Percentiles rank a stretch among this genome's conserved stretches.
phyloP scores from a whole-genome alignment of 1,284 basidiomycete species.

The Cryptococcus deneoformans region DNA sequence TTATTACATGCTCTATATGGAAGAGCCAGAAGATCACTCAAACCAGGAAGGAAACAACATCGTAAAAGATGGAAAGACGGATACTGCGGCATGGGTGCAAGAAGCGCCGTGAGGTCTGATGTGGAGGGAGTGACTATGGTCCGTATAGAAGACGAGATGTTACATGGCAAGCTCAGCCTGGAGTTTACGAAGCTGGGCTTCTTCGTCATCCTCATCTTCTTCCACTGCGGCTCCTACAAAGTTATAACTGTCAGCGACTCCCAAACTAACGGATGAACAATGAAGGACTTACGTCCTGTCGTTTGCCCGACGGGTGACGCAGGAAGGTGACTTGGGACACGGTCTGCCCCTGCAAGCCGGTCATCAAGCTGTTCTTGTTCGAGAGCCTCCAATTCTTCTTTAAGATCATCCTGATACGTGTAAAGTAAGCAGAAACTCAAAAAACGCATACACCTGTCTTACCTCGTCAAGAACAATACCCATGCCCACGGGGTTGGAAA shows the following conservation, averaged over 20 bases:
- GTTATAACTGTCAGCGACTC: too few species aligned
- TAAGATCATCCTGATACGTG: conserved; percentile 67
- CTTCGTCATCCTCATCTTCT: conserved; percentile 86
- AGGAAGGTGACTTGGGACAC: conserved; percentile 84
- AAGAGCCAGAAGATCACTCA: not conserved
- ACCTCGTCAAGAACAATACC: conserved; percentile 73
- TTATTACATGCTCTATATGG: not conserved
- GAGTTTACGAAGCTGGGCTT: conserved; percentile 83
- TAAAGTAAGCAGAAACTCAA: not conserved
- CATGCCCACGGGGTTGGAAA: conserved; percentile 73
- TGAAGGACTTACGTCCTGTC: conserved; percentile 49
- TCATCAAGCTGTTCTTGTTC: conserved; percentile 92
- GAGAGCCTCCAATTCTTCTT: conserved; percentile 79
- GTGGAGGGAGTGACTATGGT: not conserved
- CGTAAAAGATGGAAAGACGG: not conserved
- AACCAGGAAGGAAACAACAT: not conserved
- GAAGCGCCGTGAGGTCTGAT: not conserved
- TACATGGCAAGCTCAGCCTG: conserved; percentile 90
- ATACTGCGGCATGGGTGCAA: not conserved
- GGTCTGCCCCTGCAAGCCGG: conserved; percentile 77
- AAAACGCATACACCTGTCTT: conserved; percentile 19
- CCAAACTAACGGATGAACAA: too few species aligned
- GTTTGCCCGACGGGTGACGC: conserved; percentile 58
- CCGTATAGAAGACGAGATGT: not conserved
- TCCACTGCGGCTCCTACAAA: conserved; percentile 29